Conservation (phyloP, 192 early-diverging fungal species). For the Mortierella antarctica region DNA sequence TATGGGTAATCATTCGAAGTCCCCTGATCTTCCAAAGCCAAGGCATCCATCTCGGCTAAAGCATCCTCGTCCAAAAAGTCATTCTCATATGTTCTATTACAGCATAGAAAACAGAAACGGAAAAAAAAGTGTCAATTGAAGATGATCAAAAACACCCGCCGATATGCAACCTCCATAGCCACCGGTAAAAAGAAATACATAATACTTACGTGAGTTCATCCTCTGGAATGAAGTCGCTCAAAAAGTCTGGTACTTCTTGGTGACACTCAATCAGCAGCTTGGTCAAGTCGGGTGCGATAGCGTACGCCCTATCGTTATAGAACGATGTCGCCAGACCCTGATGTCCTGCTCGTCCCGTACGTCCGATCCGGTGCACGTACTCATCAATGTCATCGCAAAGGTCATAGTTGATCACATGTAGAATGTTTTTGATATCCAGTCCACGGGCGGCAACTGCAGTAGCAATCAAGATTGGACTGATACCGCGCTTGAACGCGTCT, state of each 20-base stretch:
- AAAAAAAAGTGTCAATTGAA: not conserved
- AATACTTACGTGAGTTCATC: conserved; percentile 10
- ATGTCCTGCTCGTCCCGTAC: conserved; percentile 71
- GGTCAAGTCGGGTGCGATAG: conserved; percentile 58
- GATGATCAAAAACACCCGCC: no score
- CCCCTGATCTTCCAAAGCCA: not conserved
- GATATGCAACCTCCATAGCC: no score
- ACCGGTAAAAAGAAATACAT: not conserved
- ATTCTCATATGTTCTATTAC: no score
- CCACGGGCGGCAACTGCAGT: conserved; percentile 91
- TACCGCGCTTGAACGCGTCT: conserved; percentile 71
- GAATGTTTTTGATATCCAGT: conserved; percentile 86
- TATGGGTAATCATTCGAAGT: not conserved
- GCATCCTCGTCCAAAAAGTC: no score
- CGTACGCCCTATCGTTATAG: conserved; percentile 56
- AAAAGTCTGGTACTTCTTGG: conserved; percentile 68
- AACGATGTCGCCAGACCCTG: conserved; percentile 69
- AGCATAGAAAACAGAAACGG: no score
- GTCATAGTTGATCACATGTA: conserved; percentile 91
- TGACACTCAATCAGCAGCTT: conserved; percentile 64
- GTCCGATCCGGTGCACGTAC: conserved; percentile 88
- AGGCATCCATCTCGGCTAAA: no score
- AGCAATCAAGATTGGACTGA: conserved; percentile 77
- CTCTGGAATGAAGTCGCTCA: conserved; percentile 23
- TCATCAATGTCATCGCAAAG: conserved; percentile 87